A percentile compares a stretch with the other conserved stretches of the same genome.
Evolutionary conservation across 495 filamentous ascomycete genomes (phyloP).

Genomic region (Hyphodiscus hymeniophilus): DNA sequence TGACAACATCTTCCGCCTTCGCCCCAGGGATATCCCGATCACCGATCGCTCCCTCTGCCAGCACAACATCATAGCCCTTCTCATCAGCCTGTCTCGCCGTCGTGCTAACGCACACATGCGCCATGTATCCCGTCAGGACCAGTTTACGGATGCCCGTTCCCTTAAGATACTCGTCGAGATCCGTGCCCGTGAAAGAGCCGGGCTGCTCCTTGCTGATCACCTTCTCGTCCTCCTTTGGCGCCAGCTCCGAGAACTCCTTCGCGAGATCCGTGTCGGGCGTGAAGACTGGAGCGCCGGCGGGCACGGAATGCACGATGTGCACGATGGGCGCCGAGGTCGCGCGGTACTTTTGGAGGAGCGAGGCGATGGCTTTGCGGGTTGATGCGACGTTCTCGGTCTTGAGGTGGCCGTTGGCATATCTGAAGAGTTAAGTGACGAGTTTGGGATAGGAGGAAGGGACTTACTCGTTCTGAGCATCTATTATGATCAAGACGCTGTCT

Average conservation of each 20-base stretch:
- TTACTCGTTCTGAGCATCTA: conserved; percentile 45
- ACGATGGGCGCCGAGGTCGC: conserved; percentile 39
- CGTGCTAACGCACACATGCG: conserved; percentile 55
- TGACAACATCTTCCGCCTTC: conserved; percentile 30
- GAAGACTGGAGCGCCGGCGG: conserved; percentile 52
- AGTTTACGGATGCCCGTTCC: conserved; percentile 22
- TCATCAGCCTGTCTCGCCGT: conserved; percentile 47
- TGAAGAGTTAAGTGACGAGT: conserved; percentile 25
- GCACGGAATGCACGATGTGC: conserved; percentile 46
- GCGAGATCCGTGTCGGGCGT: conserved; percentile 44
- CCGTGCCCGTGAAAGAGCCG: conserved; percentile 25
- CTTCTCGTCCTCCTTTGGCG: conserved; percentile 32
- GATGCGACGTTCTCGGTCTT: conserved; percentile 37
- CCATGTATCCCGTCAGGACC: conserved; percentile 28
- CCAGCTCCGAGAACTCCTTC: conserved; percentile 44
- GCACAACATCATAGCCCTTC: conserved; percentile 48
- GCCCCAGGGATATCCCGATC: conserved; percentile 36
- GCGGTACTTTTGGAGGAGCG: conserved; percentile 45
- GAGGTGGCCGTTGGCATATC: conserved; percentile 48
- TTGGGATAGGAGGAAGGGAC: background rate
- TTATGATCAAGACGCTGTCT: conserved; percentile 51
- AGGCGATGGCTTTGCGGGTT: conserved; percentile 38
- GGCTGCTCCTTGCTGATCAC: conserved; percentile 28
- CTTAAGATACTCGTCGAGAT: conserved; percentile 23
- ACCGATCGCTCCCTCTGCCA: conserved; percentile 48